Percentiles rank a stretch among this genome's conserved stretches.
Conservation (phyloP, 2,329 filamentous ascomycete species). For the Pestalotiopsis sp. region DNA sequence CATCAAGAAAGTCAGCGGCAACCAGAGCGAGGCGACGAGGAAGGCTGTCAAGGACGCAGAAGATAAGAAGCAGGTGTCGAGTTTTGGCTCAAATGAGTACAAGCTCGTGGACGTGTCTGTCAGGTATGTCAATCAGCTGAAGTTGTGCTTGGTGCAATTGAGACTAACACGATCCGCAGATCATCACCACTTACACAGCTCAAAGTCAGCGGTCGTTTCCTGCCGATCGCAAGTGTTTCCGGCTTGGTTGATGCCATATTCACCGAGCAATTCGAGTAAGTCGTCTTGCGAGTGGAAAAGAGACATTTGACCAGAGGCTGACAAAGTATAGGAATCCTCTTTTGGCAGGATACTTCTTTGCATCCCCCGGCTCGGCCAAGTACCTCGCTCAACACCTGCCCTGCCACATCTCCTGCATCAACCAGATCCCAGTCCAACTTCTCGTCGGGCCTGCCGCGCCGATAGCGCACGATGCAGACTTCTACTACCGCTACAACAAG, state of each 20-base stretch:
- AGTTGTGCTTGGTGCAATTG: background rate
- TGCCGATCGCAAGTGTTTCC: constrained; percentile 28
- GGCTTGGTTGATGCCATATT: constrained; percentile 31
- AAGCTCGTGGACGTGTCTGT: constrained; percentile 28
- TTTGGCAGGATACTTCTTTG: constrained; percentile 56
- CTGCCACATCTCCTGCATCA: constrained; percentile 53
- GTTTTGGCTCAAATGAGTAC: constrained; percentile 26
- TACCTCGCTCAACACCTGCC: constrained; percentile 61
- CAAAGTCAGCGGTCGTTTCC: constrained; percentile 29
- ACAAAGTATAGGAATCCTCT: constrained; percentile 27
- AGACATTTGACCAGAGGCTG: background rate
- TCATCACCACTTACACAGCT: constrained; percentile 23
- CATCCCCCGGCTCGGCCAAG: constrained; percentile 51
- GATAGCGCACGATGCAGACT: constrained; percentile 26
- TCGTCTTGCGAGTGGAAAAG: background rate
- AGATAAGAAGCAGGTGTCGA: constrained; percentile 25
- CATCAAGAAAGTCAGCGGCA: constrained; percentile 19
- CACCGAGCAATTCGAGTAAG: constrained; percentile 26
- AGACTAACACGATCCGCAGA: constrained; percentile 11
- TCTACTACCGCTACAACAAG: constrained; percentile 39
- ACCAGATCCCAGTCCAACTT: constrained; percentile 58
- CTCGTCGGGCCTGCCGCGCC: constrained; percentile 46
- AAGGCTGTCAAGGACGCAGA: constrained; percentile 27
- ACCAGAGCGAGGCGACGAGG: constrained; percentile 21
- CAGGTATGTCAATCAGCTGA: constrained; percentile 19